These are phyloP conservation scores for Cruciata laevipes DNA, from an alignment of 257 asterid genomes.

Conservation along the genomic window DNA sequence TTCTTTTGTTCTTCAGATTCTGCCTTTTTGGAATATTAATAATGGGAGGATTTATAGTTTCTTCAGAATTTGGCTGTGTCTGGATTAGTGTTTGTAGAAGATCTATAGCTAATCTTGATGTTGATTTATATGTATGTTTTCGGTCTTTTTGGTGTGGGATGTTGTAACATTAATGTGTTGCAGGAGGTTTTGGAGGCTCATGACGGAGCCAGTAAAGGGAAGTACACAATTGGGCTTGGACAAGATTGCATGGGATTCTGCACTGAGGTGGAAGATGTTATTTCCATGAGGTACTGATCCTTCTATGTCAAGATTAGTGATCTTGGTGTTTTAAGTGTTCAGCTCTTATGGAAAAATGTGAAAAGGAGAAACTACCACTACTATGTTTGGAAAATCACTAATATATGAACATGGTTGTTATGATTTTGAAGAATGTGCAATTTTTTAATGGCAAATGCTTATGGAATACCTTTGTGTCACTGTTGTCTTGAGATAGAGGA, in stretches of 20 bases:
- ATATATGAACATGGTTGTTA: not conserved
- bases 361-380: not conserved
- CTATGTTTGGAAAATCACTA: not conserved
- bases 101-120: conserved; percentile 4
- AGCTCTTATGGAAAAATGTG: conserved; percentile 2
- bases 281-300: conserved; percentile 77
- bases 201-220: conserved; percentile 99
- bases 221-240: conserved; percentile 98
- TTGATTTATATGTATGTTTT: conserved; percentile 3
- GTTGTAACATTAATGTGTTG: conserved; percentile 6
- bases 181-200: conserved; percentile 92
- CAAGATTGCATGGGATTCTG: conserved; percentile 99
- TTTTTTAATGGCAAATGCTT: not conserved
- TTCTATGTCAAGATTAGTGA: not conserved
- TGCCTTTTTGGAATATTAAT: not conserved
- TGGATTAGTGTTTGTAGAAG: not conserved
- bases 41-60: not conserved
- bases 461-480: not conserved
- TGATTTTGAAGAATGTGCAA: not conserved
- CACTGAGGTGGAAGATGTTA: conserved; percentile 94
- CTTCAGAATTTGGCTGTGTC: not conserved
- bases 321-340: not conserved
- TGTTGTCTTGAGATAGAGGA: not conserved
- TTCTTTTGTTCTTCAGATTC: not conserved
- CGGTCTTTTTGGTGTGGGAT: not conserved